phyloP scores from a whole-genome alignment of 2,329 filamentous ascomycete genomes.

The Fusarium sulawesiense region DNA sequence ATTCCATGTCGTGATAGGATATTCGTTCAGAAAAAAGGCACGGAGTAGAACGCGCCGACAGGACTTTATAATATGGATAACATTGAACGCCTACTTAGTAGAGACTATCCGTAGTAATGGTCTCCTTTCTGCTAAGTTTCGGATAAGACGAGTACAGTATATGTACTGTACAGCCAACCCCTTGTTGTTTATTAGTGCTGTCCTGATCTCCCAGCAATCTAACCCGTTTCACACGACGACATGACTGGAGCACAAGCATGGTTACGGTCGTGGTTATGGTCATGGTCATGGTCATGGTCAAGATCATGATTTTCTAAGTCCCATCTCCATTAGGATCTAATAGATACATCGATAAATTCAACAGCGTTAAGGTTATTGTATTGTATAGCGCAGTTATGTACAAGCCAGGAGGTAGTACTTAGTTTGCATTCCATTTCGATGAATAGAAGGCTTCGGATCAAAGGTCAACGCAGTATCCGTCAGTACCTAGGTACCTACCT shows the following conservation, averaged over 20 bases:
- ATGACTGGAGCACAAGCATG: not conserved
- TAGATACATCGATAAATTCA: not conserved
- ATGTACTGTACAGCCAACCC: not conserved
- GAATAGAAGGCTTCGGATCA: not conserved
- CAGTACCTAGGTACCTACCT: too few species aligned
- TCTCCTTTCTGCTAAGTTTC: slow-evolving; percentile 13
- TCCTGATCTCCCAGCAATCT: slow-evolving; percentile 19
- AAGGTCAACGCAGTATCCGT: not conserved
- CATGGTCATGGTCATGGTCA: not conserved
- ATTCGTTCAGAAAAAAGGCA: not conserved
- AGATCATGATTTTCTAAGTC: not conserved
- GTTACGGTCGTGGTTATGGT: too few species aligned
- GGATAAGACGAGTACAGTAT: slow-evolving; percentile 3
- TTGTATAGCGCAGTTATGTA: not conserved
- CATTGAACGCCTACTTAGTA: not conserved
- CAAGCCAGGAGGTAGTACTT: not conserved
- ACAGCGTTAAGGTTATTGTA: not conserved
- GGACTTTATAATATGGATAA: not conserved
- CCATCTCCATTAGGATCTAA: not conserved
- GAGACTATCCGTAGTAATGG: not conserved
- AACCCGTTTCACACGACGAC: not conserved
- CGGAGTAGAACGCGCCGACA: not conserved
- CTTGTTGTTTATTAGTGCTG: slow-evolving; percentile 16
- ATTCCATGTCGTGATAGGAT: too few species aligned
- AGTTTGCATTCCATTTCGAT: slow-evolving; percentile 15